Evolutionary conservation across 129 eudicot species (phyloP), one percentile per base, ranked within the genome.

Genomic region (Flaveria bidentis): DNA sequence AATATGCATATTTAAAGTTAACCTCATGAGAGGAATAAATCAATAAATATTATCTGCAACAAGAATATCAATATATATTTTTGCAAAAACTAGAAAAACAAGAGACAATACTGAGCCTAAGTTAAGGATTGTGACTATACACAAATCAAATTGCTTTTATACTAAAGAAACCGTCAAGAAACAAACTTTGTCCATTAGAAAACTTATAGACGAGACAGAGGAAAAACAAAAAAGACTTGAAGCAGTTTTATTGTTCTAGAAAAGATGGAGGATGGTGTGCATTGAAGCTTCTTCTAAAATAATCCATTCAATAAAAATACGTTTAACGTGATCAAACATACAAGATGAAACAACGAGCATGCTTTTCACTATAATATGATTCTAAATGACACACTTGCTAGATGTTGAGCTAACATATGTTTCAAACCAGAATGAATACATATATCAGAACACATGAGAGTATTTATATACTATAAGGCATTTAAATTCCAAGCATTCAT

Each of bases 31-130:
- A 28, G 36, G 61, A 36, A 26, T 70, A 33, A 64, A 62, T 39
- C 49, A 36, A n/a, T 70, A 18, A 64, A 62, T 22, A 26, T 46
- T 75, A 49, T 49, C 56, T 8, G 30, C 5, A 26, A 16, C 25
- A 58, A 47, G 47, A 26, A 45, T 61, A 62, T 11, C 23, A 2
- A 71, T 36, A 49, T 30, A 15, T 18, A 45, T 36, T 36, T 22
- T 71, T 36, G 66, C 63, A 17, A 14, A 51, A 58, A 46, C 26
- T 70, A 78, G 50, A 69, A 56, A 26, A 58, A 56, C 57, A 57
- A 2, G 60, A 51, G 25, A 58, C 49, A 56, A 7, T 77, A 53
- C 26, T 57, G 68, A 57, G 55, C 44, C 25, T 69, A 44, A 14
- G 22, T 17, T 16, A 42, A 6, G n/a, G 36, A 2, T 42, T 42